Conservation (phyloP, 345 rosid genomes). For the Clausena lansium region DNA sequence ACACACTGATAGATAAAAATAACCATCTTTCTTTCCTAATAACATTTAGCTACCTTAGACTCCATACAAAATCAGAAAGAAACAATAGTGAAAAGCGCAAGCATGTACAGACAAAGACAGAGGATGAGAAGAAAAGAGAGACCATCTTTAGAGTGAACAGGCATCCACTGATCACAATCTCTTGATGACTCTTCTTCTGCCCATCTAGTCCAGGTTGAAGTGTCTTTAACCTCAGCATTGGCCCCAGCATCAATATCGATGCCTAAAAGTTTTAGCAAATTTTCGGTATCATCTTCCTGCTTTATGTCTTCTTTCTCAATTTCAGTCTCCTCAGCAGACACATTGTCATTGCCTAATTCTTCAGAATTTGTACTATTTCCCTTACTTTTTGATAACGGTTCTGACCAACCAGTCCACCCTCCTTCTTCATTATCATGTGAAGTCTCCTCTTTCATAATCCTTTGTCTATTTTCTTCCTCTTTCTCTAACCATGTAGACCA, state of each 20-base stretch:
- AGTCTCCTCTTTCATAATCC: constrained; percentile 57
- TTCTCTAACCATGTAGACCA: constrained; percentile 93
- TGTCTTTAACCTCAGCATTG: constrained; percentile 64
- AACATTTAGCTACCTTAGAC: not conserved
- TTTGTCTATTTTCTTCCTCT: constrained; percentile 90
- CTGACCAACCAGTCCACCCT: constrained; percentile 99
- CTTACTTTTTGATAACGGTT: constrained; percentile 47
- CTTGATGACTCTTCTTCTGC: constrained; percentile 74
- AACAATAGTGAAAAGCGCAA: not conserved
- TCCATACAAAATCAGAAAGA: not conserved
- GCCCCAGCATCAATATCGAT: constrained; percentile 66
- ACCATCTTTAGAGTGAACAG: constrained; percentile 60
- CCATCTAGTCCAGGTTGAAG: constrained; percentile 89
- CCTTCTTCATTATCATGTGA: constrained; percentile 59
- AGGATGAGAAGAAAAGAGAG: constrained; percentile 30
- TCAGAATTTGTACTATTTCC: constrained; percentile 37
- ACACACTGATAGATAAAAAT: not conserved
- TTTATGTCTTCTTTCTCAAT: constrained; percentile 42
- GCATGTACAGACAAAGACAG: not conserved
- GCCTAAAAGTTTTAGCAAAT: constrained; percentile 78
- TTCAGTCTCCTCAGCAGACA: constrained; percentile 31
- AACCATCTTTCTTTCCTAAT: not conserved
- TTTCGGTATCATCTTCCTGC: constrained; percentile 83
- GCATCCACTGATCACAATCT: constrained; percentile 87
- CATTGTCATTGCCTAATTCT: constrained; percentile 29